phyloP scores from a whole-genome alignment of 257 asterid species.

The Scutellaria baicalensis region DNA sequence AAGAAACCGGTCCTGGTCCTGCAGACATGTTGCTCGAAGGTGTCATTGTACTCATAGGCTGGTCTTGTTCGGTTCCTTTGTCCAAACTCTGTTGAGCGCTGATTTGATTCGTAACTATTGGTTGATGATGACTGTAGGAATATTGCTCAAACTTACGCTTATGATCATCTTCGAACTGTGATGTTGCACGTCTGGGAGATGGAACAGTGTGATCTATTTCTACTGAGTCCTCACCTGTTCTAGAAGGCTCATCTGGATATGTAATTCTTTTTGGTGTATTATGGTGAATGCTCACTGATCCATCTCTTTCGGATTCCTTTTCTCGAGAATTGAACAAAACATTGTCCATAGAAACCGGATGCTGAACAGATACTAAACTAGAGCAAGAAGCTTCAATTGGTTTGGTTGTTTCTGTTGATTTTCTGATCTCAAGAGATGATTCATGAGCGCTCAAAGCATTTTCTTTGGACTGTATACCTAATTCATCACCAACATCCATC shows the following conservation, averaged over 20 bases:
- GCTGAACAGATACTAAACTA: slow-evolving; percentile 7
- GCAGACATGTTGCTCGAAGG: slow-evolving; percentile 18
- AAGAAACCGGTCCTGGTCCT: slow-evolving; percentile 22
- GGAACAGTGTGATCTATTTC: slow-evolving; percentile 18
- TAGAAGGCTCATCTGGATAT: slow-evolving; percentile 17
- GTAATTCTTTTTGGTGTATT: slow-evolving; percentile 7
- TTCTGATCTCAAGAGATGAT: slow-evolving; percentile 17
- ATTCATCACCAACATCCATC: slow-evolving; percentile 14
- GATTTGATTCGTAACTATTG: slow-evolving; percentile 14
- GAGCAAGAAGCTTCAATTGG: slow-evolving; percentile 26
- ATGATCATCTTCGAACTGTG: slow-evolving; percentile 19
- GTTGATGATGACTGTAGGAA: background rate
- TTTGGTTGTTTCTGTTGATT: slow-evolving; percentile 21
- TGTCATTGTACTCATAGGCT: slow-evolving; percentile 10
- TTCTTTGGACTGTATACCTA: slow-evolving; percentile 11
- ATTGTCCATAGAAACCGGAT: slow-evolving; percentile 25
- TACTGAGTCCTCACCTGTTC: slow-evolving; percentile 16
- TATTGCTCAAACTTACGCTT: slow-evolving; percentile 12
- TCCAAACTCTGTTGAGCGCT: slow-evolving; percentile 4
- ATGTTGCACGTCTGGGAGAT: slow-evolving; percentile 17
- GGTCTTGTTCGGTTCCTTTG: slow-evolving; percentile 12
- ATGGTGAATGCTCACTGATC: slow-evolving; percentile 17
- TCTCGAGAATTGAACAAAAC: slow-evolving; percentile 24
- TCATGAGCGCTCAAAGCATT: slow-evolving; percentile 5
- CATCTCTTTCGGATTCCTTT: slow-evolving; percentile 29